Percentiles rank a stretch among this genome's conserved stretches.
These are phyloP conservation scores for Bothriochloa decipiens DNA, from an alignment of 176 grass and related monocot species.

Conservation along the genomic window DNA sequence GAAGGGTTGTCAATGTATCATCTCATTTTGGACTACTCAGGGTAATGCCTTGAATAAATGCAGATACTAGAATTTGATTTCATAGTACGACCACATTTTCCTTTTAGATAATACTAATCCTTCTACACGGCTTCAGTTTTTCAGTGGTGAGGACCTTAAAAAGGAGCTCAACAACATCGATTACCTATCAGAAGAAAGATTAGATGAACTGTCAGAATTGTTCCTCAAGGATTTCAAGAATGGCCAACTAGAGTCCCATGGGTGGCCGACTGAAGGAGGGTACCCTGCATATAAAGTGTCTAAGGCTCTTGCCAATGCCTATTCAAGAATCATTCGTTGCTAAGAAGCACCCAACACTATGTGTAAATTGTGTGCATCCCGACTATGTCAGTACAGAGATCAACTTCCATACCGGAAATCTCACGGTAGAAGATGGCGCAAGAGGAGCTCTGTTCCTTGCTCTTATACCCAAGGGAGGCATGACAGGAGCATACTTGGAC, in stretches of 20 bases:
- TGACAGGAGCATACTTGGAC: constrained; percentile 44
- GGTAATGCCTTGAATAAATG: constrained; percentile 28
- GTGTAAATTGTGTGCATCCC: constrained; percentile 46
- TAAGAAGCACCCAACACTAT: constrained; percentile 35
- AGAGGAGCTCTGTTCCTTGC: constrained; percentile 47
- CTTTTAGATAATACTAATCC: not conserved
- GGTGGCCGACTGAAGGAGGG: constrained; percentile 26
- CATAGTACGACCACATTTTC: not conserved
- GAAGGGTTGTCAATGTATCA: constrained; percentile 58
- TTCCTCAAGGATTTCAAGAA: constrained; percentile 49
- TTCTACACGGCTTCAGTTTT: not conserved
- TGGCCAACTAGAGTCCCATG: constrained; percentile 2
- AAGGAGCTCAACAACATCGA: not conserved
- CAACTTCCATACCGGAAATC: constrained; percentile 34
- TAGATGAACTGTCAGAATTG: constrained; percentile 31
- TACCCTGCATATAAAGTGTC: constrained; percentile 48
- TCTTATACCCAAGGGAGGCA: constrained; percentile 40
- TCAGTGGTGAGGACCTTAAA: not conserved
- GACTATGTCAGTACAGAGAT: constrained; percentile 63
- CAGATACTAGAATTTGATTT: not conserved
- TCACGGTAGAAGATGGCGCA: constrained; percentile 51
- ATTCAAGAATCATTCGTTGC: constrained; percentile 60
- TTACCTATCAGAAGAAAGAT: constrained; percentile 9
- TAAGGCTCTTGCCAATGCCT: constrained; percentile 46
- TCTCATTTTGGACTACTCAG: constrained; percentile 42